Percentiles rank a stretch among this genome's conserved stretches.
phyloP scores from a whole-genome alignment of 179 eudicot species.

The Nepenthes alata region DNA sequence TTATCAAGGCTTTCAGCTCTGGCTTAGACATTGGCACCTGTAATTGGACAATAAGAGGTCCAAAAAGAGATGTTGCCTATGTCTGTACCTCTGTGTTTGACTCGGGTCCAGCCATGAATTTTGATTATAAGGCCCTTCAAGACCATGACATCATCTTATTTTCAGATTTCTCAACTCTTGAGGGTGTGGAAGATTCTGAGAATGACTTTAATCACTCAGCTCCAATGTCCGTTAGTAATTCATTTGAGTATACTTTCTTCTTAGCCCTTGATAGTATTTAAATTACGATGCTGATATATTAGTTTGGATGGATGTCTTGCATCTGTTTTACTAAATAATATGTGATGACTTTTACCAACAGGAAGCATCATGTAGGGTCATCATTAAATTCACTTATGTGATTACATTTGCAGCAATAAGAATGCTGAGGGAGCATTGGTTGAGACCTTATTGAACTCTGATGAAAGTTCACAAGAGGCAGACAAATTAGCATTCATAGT shows the following conservation, averaged over 20 bases:
- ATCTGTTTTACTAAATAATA: neutral
- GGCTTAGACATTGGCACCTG: slow-evolving; percentile 84
- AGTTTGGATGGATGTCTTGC: neutral
- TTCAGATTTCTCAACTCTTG: slow-evolving; percentile 48
- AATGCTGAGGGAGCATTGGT: slow-evolving; percentile 13
- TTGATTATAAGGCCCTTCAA: slow-evolving; percentile 58
- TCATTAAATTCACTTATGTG: neutral
- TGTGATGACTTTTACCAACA: neutral
- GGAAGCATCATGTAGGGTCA: neutral
- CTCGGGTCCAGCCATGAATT: slow-evolving; percentile 52
- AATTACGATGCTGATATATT: neutral
- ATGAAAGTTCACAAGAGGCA: slow-evolving; percentile 52
- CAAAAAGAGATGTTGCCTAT: slow-evolving; percentile 36
- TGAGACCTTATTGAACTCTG: slow-evolving; percentile 24
- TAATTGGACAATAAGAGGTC: slow-evolving; percentile 63
- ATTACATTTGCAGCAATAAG: slow-evolving; percentile 26
- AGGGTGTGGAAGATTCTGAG: slow-evolving; percentile 18
- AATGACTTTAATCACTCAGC: slow-evolving; percentile 19
- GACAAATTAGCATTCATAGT: slow-evolving; percentile 63
- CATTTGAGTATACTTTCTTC: slow-evolving; percentile 9
- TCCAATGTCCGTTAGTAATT: slow-evolving; percentile 13
- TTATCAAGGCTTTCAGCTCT: slow-evolving; percentile 64
- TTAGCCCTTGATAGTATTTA: slow-evolving; percentile 2
- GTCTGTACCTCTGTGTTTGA: slow-evolving; percentile 45
- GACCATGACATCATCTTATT: slow-evolving; percentile 44